Percentiles rank a stretch among this genome's conserved stretches.
Conservation (phyloP, 768 basidiomycete genomes). For the Collybia sp. region DNA sequence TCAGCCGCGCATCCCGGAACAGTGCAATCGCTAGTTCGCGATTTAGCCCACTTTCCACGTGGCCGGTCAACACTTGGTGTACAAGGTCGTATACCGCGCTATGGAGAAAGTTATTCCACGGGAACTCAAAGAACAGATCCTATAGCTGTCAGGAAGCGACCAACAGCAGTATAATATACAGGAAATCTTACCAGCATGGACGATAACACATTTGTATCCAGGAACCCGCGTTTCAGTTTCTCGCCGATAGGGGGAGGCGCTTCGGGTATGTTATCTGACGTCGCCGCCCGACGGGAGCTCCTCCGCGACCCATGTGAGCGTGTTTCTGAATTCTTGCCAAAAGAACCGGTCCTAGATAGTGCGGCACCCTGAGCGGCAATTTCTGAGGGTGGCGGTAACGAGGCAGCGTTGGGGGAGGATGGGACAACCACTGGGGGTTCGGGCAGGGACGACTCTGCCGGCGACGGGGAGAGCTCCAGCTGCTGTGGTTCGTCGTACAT, state of each 20-base stretch:
- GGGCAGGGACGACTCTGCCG: constrained; percentile 25
- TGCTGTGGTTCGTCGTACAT: constrained; percentile 60
- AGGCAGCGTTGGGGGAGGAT: constrained; percentile 23
- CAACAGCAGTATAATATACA: constrained; percentile 1
- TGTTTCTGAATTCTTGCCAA: constrained; percentile 10
- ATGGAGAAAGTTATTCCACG: constrained; percentile 97
- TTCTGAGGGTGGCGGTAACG: constrained; percentile 24
- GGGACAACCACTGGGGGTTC: constrained; percentile 25
- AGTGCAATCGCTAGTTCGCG: constrained; percentile 79
- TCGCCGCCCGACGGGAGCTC: constrained; percentile 44
- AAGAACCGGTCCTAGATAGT: constrained; percentile 14
- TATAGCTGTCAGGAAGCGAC: constrained; percentile 20
- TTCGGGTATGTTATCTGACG: constrained; percentile 27
- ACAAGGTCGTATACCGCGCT: constrained; percentile 94
- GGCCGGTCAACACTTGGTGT: constrained; percentile 91
- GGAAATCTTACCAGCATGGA: constrained; percentile 65
- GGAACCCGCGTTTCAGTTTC: constrained; percentile 70
- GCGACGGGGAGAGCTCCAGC: constrained; percentile 22
- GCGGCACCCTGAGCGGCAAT: constrained; percentile 18
- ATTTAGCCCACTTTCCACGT: constrained; percentile 78
- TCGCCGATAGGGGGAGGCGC: constrained; percentile 62
- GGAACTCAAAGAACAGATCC: constrained; percentile 95
- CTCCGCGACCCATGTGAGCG: constrained; percentile 47
- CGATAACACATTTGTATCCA: constrained; percentile 68
- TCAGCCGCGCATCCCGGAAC: constrained; percentile 81